phyloP scores from a whole-genome alignment of 441 rosid genomes.

The Pelargonium cotyledonis region DNA sequence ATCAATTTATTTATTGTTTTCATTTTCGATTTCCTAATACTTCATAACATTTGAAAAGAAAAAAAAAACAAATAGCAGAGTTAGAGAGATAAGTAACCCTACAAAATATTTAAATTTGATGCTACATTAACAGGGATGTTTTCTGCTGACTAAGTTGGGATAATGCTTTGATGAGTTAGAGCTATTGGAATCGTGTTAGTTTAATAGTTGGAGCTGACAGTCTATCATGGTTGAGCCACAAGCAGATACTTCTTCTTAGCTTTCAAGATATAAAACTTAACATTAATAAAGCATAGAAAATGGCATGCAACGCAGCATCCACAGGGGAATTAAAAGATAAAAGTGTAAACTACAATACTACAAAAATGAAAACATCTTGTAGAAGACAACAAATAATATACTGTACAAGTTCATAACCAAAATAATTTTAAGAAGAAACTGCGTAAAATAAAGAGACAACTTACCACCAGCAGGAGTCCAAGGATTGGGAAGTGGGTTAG shows the following conservation, averaged over 20 bases:
- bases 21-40: no score
- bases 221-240: neutral
- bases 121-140: neutral
- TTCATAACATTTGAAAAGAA: no score
- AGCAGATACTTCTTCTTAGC: neutral
- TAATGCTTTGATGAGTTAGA: neutral
- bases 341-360: neutral
- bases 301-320: neutral
- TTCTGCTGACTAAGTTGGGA: neutral
- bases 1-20: no score
- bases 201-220: neutral
- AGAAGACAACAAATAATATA: neutral
- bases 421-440: neutral
- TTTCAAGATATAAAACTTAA: neutral
- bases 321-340: neutral
- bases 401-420: neutral
- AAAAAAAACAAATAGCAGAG: neutral
- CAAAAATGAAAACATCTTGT: neutral
- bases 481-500: slow-evolving; percentile 63
- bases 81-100: neutral
- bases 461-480: slow-evolving; percentile 51
- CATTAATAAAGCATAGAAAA: neutral
- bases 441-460: neutral
- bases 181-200: neutral
- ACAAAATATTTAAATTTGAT: neutral